Conservation (phyloP, 2,329 filamentous ascomycete genomes). For the Fusarium scirpi region DNA sequence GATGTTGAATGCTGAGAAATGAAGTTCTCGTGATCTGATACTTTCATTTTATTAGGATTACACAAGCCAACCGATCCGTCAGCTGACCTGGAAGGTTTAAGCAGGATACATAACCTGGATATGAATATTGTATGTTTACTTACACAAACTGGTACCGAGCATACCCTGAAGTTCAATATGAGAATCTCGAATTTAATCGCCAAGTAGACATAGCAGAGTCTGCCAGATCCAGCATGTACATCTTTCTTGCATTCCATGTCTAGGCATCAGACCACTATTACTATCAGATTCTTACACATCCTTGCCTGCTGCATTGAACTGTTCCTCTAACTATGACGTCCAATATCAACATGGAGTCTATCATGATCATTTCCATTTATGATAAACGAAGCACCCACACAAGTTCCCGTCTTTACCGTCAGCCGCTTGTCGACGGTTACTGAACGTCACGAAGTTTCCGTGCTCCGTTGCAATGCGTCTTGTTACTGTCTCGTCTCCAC, state of each 20-base stretch:
- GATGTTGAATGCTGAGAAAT: slow-evolving; percentile 25
- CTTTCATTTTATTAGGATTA: background rate
- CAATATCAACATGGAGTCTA: slow-evolving; percentile 20
- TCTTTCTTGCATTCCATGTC: background rate
- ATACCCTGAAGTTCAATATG: slow-evolving; percentile 14
- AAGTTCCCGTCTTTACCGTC: slow-evolving; percentile 1
- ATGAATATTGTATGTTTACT: background rate
- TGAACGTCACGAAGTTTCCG: slow-evolving; percentile 22
- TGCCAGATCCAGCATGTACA: background rate
- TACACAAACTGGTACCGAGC: background rate
- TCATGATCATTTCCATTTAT: slow-evolving; percentile 23
- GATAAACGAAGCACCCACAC: slow-evolving; percentile 1
- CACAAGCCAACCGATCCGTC: slow-evolving; percentile 1
- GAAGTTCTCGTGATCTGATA: slow-evolving; percentile 12
- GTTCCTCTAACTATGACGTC: slow-evolving; percentile 4
- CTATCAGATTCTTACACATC: background rate
- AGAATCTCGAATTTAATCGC: slow-evolving; percentile 13
- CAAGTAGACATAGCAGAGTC: background rate
- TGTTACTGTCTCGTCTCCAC: slow-evolving; percentile 30
- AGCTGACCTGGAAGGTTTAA: background rate
- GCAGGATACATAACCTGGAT: background rate
- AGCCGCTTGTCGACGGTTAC: slow-evolving; percentile 25
- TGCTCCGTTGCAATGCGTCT: slow-evolving; percentile 19
- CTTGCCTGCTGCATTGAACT: background rate
- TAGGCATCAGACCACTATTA: background rate